These are phyloP conservation scores for Aureobasidium musti DNA, from an alignment of 2,329 filamentous ascomycete genomes.

Conservation along the genomic window DNA sequence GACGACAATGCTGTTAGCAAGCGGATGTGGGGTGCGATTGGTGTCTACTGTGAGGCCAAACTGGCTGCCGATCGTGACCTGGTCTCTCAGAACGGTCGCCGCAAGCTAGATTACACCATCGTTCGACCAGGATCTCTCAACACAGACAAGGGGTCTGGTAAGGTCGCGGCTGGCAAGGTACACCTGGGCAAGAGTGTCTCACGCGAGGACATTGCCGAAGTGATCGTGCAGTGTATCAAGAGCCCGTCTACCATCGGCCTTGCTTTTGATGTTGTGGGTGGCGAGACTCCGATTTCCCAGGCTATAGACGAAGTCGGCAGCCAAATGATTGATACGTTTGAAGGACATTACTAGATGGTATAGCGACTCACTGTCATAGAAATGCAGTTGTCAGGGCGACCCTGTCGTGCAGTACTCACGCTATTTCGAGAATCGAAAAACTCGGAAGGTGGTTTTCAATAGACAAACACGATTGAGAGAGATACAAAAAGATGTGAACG, in stretches of 20 bases:
- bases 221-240: constrained; percentile 58
- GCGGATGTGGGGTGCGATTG: constrained; percentile 46
- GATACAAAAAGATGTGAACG: neutral
- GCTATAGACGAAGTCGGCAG: constrained; percentile 46
- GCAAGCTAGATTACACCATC: constrained; percentile 51
- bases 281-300: constrained; percentile 44
- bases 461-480: neutral
- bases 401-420: too few relatives aligned
- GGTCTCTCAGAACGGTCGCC: constrained; percentile 43
- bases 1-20: constrained; percentile 43
- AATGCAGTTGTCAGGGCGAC: neutral
- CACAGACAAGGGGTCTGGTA: constrained; percentile 51
- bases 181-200: constrained; percentile 47
- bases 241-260: constrained; percentile 50
- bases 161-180: constrained; percentile 48
- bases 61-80: constrained; percentile 47
- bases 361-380: neutral
- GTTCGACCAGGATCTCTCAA: constrained; percentile 48
- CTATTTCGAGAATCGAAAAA: too few relatives aligned
- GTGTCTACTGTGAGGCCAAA: constrained; percentile 48
- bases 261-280: constrained; percentile 50
- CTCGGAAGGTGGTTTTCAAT: too few relatives aligned
- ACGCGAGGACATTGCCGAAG: constrained; percentile 61
- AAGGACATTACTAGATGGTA: constrained; percentile 38
- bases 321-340: constrained; percentile 43